Evolutionary conservation across 768 basidiomycete species (phyloP).

Genomic region (Ramaria rubella): DNA sequence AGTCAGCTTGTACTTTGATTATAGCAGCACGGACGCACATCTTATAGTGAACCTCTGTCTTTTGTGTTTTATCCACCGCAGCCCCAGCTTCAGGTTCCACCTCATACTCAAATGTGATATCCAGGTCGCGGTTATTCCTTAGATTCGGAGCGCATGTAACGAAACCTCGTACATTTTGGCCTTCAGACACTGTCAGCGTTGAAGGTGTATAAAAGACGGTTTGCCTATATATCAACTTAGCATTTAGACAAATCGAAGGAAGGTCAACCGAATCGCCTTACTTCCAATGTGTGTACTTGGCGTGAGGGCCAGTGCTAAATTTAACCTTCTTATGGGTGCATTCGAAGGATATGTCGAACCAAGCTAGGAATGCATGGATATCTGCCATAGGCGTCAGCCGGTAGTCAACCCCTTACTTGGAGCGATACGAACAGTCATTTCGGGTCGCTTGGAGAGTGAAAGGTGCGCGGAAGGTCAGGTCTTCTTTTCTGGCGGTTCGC

Average conservation of each 20-base stretch:
- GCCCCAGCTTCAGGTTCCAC: conserved; percentile 28
- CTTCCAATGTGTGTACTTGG: conserved; percentile 97
- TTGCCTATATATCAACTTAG: conserved; percentile 46
- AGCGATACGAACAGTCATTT: conserved; percentile 72
- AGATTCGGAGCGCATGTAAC: conserved; percentile 82
- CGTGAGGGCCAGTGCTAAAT: conserved; percentile 97
- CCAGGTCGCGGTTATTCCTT: conserved; percentile 91
- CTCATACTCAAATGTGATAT: conserved; percentile 77
- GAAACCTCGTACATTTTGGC: conserved; percentile 65
- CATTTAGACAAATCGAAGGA: neutral
- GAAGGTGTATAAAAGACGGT: conserved; percentile 96
- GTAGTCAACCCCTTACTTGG: neutral
- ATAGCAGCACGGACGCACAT: conserved; percentile 57
- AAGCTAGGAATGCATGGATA: conserved; percentile 95
- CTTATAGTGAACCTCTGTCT: conserved; percentile 56
- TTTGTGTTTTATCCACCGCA: neutral
- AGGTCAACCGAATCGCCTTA: conserved; percentile 34
- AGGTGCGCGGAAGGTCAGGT: conserved; percentile 76
- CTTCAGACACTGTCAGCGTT: conserved; percentile 61
- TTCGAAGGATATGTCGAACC: conserved; percentile 97
- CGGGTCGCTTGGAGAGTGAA: conserved; percentile 80
- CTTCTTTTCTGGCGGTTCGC: conserved; percentile 88
- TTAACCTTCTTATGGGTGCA: conserved; percentile 93
- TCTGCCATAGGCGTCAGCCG: conserved; percentile 40
- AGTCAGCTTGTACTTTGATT: conserved; percentile 2